Conservation (phyloP, 192 early-diverging fungal species). For the Linnemannia zychae region DNA sequence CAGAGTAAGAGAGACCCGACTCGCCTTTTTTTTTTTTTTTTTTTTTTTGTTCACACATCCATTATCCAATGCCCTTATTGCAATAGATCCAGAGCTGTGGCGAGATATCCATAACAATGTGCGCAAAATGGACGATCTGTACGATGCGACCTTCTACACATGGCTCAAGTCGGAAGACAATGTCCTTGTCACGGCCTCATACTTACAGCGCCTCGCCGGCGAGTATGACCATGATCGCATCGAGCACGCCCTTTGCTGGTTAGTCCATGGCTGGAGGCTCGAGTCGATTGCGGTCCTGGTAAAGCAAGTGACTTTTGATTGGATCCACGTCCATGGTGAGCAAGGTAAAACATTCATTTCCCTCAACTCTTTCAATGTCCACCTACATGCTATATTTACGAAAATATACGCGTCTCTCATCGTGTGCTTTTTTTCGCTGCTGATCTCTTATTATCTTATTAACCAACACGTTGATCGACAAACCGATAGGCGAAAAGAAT, state of each 20-base stretch:
- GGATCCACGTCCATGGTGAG: slow-evolving; percentile 65
- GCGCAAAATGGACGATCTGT: slow-evolving; percentile 80
- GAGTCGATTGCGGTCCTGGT: slow-evolving; percentile 79
- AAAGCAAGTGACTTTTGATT: slow-evolving; percentile 79
- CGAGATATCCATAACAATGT: slow-evolving; percentile 81
- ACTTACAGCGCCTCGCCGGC: slow-evolving; percentile 80
- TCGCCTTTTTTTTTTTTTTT: too few relatives aligned
- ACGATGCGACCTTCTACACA: slow-evolving; percentile 81
- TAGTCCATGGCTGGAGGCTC: slow-evolving; percentile 79
- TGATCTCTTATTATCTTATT: neutral
- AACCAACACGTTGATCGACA: neutral
- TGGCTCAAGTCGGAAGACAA: slow-evolving; percentile 85
- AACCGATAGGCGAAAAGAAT: slow-evolving; percentile 59
- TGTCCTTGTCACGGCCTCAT: slow-evolving; percentile 76
- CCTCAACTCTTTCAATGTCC: neutral
- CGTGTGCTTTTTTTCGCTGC: neutral
- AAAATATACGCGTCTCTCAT: neutral
- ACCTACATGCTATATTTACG: too few relatives aligned
- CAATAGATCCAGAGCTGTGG: slow-evolving; percentile 64
- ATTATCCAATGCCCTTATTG: neutral
- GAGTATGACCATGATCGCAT: slow-evolving; percentile 81
- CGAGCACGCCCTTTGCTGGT: slow-evolving; percentile 82
- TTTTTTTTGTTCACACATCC: neutral
- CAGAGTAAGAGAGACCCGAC: neutral
- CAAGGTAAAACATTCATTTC: slow-evolving; percentile 47